Conservation (phyloP, 129 eudicot species). For the Centella asiatica region DNA sequence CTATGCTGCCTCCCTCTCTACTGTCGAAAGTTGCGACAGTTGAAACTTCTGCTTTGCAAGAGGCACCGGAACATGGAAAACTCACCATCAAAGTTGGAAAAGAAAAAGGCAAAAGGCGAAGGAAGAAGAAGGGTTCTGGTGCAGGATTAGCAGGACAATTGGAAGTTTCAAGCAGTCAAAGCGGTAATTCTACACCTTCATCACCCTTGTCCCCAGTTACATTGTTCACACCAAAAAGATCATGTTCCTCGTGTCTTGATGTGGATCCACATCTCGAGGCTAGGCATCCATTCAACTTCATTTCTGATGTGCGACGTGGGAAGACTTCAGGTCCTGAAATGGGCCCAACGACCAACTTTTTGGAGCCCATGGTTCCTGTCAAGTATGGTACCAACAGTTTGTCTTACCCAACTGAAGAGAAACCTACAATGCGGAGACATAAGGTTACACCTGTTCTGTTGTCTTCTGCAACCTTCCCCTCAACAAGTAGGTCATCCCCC, state of each 20-base stretch:
- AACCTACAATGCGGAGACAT: constrained; percentile 21
- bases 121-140: constrained; percentile 43
- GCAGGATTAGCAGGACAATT: constrained; percentile 32
- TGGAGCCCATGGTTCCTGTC: constrained; percentile 15
- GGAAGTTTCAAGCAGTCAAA: constrained; percentile 86
- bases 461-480: constrained; percentile 40
- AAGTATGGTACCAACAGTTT: constrained; percentile 7
- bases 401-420: constrained; percentile 19
- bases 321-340: constrained; percentile 15
- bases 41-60: constrained; percentile 21
- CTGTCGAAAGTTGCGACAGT: constrained; percentile 18
- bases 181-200: constrained; percentile 87
- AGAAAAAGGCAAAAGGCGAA: constrained; percentile 60
- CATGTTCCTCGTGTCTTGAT: constrained; percentile 32
- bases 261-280: constrained; percentile 22
- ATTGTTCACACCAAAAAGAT: constrained; percentile 33
- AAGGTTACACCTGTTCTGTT: constrained; percentile 24
- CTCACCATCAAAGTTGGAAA: constrained; percentile 64
- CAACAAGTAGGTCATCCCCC: constrained; percentile 21
- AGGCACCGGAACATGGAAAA: constrained; percentile 23
- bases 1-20: constrained; percentile 13
- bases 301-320: constrained; percentile 7
- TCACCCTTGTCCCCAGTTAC: constrained; percentile 68
- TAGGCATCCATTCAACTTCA: constrained; percentile 24
- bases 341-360: constrained; percentile 7